These are phyloP conservation scores for Hericium coralloides DNA, from an alignment of 768 basidiomycete genomes.

Conservation along the genomic window DNA sequence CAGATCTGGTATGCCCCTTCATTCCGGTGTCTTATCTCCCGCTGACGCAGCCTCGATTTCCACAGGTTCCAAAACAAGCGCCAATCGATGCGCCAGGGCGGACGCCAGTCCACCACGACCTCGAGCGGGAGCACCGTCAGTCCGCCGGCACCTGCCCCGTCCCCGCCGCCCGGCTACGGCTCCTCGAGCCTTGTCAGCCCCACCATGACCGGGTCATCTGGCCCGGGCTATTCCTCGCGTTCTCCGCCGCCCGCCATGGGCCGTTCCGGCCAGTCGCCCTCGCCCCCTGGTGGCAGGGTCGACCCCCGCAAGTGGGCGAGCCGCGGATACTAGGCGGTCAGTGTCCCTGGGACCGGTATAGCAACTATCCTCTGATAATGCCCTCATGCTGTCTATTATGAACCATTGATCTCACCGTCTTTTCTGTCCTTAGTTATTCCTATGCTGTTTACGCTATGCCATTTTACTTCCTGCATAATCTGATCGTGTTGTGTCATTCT, in stretches of 20 bases:
- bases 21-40: neutral
- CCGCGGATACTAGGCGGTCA: constrained; percentile 11
- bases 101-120: constrained; percentile 3
- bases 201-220: constrained; percentile 1
- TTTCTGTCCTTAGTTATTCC: neutral
- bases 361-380: constrained; percentile 7
- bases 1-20: constrained; percentile 63
- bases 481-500: neutral
- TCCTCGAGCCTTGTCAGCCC: constrained; percentile 5
- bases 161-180: neutral
- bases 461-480: neutral
- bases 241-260: constrained; percentile 3
- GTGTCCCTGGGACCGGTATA: constrained; percentile 2
- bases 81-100: constrained; percentile 10
- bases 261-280: constrained; percentile 6
- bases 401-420: neutral
- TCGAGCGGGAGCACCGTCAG: neutral
- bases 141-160: neutral
- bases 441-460: neutral
- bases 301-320: constrained; percentile 8
- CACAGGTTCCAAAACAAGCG: constrained; percentile 14
- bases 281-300: constrained; percentile 9
- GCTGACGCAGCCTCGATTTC: neutral
- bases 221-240: constrained; percentile 6
- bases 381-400: neutral